Evolutionary conservation across 345 rosid species (phyloP).

Genomic region (Eucalyptus pumila): DNA sequence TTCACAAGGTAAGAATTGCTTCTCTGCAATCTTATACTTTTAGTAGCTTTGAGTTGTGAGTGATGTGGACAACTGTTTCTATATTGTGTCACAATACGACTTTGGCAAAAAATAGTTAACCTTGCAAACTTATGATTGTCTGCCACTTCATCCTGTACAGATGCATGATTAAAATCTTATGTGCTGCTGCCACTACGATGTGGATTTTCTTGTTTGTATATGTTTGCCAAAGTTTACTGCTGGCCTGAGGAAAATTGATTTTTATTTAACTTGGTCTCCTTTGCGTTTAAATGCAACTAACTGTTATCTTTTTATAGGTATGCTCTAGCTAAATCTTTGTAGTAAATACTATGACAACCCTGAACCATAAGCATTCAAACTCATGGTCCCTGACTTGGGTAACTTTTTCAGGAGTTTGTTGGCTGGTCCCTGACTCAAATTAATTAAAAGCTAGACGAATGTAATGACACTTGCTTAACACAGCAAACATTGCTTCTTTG

Average conservation of each 20-base stretch:
- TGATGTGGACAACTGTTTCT: neutral
- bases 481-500: neutral
- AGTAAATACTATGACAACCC: neutral
- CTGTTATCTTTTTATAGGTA: neutral
- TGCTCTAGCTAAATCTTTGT: neutral
- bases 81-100: neutral
- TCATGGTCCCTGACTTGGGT: neutral
- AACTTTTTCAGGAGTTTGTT: neutral
- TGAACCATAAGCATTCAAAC: neutral
- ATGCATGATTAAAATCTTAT: neutral
- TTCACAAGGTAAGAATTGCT: constrained; percentile 47
- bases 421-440: neutral
- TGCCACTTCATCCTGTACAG: neutral
- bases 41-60: neutral
- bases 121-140: neutral
- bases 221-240: neutral
- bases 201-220: neutral
- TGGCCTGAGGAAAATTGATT: neutral
- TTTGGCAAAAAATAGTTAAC: neutral
- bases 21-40: neutral
- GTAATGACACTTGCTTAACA: neutral
- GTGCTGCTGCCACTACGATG: neutral
- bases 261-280: neutral
- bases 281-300: neutral
- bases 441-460: neutral